Conservation (phyloP, 805 yeast species). For the Nakazawaea holstii region DNA sequence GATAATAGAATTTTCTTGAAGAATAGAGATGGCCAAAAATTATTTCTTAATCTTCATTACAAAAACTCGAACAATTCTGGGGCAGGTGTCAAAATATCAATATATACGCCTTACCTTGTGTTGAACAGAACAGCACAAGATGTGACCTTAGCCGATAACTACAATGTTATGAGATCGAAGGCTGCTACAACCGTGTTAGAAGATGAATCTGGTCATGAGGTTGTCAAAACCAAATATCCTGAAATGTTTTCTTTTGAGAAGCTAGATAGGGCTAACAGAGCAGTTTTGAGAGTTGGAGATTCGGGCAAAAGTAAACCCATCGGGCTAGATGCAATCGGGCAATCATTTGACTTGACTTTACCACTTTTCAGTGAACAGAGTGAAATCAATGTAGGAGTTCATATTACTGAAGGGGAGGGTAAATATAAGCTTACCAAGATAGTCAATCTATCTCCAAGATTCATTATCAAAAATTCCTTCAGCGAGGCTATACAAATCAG, state of each 20-base stretch:
- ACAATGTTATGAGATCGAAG: conserved; percentile 45
- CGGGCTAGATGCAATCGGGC: conserved; percentile 89
- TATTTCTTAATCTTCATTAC: conserved; percentile 64
- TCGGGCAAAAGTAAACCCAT: conserved; percentile 69
- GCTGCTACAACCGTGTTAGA: conserved; percentile 18
- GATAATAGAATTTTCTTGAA: conserved; percentile 50
- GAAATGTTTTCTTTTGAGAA: conserved; percentile 82
- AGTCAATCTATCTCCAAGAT: conserved; percentile 79
- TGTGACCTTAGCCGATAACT: conserved; percentile 51
- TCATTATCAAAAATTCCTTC: conserved; percentile 60
- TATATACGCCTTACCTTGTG: conserved; percentile 83
- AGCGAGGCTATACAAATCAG: conserved; percentile 51
- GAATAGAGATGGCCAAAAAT: conserved; percentile 59
- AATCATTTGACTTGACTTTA: conserved; percentile 48
- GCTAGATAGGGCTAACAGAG: conserved; percentile 58
- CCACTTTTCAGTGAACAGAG: conserved; percentile 42
- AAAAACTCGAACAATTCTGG: conserved; percentile 42
- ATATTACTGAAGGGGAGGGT: conserved; percentile 80
- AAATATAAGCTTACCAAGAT: conserved; percentile 72
- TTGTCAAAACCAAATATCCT: conserved; percentile 41
- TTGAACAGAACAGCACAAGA: conserved; percentile 75
- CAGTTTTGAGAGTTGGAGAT: conserved; percentile 57
- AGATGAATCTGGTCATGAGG: conserved; percentile 18
- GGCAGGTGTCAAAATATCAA: conserved; percentile 57
- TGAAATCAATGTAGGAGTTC: conserved; percentile 74